Conservation (phyloP, 225 moss, liverwort and hornwort species). For the Antitrichia curtipendula region DNA sequence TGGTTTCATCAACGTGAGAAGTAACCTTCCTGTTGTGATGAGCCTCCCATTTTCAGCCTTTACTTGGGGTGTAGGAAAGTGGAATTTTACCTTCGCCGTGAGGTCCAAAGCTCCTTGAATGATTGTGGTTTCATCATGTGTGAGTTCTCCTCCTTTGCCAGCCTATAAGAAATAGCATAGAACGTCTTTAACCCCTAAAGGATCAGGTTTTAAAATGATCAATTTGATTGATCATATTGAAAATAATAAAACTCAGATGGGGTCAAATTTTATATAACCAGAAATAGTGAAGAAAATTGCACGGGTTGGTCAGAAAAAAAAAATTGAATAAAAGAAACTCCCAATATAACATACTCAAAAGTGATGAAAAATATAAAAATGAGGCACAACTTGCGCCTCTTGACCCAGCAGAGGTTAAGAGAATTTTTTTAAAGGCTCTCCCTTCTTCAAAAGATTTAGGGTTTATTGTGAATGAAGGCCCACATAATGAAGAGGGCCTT, state of each 20-base stretch:
- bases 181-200: background rate
- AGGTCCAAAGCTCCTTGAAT: constrained; percentile 90
- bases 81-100: constrained; percentile 45
- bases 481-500: background rate
- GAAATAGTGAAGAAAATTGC: background rate
- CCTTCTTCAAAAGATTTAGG: background rate
- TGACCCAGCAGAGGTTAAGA: no score
- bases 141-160: constrained; percentile 80
- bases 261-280: background rate
- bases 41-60: background rate
- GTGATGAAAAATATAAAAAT: no score
- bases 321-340: no score
- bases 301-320: no score
- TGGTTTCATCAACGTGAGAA: background rate
- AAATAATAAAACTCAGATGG: no score
- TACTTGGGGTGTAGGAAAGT: background rate
- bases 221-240: background rate
- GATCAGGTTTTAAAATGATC: background rate
- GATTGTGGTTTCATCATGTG: constrained; percentile 85
- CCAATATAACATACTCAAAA: no score
- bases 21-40: background rate
- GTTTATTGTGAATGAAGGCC: background rate
- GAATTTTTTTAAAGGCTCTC: background rate
- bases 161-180: constrained; percentile 21
- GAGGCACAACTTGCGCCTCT: no score